Percentiles rank a stretch among this genome's conserved stretches.
Evolutionary conservation across 192 early-diverging fungal genomes (phyloP).

Genomic region (Dissophora globulifera): DNA sequence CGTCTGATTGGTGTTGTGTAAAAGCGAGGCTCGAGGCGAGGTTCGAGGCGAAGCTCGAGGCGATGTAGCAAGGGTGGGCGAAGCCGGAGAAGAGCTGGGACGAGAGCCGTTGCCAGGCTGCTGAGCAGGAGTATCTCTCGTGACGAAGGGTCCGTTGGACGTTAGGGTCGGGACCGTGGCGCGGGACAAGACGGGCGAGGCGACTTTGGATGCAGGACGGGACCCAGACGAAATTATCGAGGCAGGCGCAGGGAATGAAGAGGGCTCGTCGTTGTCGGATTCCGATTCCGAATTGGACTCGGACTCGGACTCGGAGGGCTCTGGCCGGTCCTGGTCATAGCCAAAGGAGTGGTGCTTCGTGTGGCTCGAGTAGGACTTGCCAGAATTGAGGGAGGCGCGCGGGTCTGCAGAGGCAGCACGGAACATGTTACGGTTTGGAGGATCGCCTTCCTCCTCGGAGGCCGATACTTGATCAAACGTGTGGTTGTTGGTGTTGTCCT

Average conservation of each 20-base stretch:
- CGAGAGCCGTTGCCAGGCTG: too few relatives aligned
- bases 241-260: slow-evolving; percentile 13
- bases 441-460: slow-evolving; percentile 4
- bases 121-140: too few relatives aligned
- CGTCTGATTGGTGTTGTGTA: background rate
- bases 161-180: background rate
- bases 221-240: slow-evolving; percentile 6
- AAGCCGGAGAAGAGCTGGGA: too few relatives aligned
- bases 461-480: slow-evolving; percentile 31
- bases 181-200: background rate
- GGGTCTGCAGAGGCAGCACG: slow-evolving; percentile 1
- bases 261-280: slow-evolving; percentile 27
- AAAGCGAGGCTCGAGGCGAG: too few relatives aligned
- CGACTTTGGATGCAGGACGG: slow-evolving; percentile 1
- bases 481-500: background rate
- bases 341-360: slow-evolving; percentile 53
- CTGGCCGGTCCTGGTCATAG: slow-evolving; percentile 26
- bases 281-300: slow-evolving; percentile 46
- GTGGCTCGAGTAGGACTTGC: slow-evolving; percentile 40
- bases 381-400: slow-evolving; percentile 25
- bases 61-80: too few relatives aligned
- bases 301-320: slow-evolving; percentile 44
- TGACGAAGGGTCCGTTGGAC: background rate
- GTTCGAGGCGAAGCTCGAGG: too few relatives aligned
- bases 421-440: slow-evolving; percentile 29